These are phyloP conservation scores for Mycena rebaudengoi DNA, from an alignment of 768 basidiomycete genomes.

Conservation along the genomic window DNA sequence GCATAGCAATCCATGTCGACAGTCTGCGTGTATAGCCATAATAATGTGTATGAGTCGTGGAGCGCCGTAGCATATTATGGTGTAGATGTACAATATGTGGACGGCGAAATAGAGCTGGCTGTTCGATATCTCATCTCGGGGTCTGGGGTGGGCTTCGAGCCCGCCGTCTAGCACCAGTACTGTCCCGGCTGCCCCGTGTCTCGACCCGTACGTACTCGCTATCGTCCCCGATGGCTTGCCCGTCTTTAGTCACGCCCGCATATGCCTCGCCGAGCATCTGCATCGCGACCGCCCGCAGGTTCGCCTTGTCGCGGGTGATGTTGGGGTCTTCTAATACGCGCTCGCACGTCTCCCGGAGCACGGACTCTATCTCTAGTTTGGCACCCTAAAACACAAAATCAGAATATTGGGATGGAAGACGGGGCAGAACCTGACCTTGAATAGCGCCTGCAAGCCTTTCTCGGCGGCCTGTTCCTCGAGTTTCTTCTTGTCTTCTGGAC, in stretches of 20 bases:
- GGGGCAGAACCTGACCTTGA: constrained; percentile 66
- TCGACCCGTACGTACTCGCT: constrained; percentile 87
- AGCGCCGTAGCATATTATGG: neutral
- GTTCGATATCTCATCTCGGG: neutral
- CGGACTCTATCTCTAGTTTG: constrained; percentile 90
- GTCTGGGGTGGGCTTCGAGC: constrained; percentile 9
- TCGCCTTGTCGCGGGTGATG: constrained; percentile 64
- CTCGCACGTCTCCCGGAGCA: constrained; percentile 90
- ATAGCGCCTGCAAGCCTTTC: constrained; percentile 89
- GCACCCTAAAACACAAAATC: constrained; percentile 67
- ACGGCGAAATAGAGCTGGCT: neutral
- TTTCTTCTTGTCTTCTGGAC: constrained; percentile 79
- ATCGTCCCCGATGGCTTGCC: constrained; percentile 54
- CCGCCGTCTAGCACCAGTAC: constrained; percentile 9
- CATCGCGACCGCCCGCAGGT: constrained; percentile 80
- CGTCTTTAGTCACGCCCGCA: constrained; percentile 24
- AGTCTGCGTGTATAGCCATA: neutral
- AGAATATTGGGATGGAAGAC: neutral
- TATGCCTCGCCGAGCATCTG: constrained; percentile 80
- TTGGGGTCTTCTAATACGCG: constrained; percentile 70
- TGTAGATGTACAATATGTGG: neutral
- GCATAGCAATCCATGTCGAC: constrained; percentile 14
- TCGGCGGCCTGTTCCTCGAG: constrained; percentile 94
- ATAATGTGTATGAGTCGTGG: neutral
- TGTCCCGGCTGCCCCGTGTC: constrained; percentile 66